Percentiles rank a stretch among this genome's conserved stretches.
Conservation (phyloP, 2,329 filamentous ascomycete species). For the Magnaporthiopsis incrustans region DNA sequence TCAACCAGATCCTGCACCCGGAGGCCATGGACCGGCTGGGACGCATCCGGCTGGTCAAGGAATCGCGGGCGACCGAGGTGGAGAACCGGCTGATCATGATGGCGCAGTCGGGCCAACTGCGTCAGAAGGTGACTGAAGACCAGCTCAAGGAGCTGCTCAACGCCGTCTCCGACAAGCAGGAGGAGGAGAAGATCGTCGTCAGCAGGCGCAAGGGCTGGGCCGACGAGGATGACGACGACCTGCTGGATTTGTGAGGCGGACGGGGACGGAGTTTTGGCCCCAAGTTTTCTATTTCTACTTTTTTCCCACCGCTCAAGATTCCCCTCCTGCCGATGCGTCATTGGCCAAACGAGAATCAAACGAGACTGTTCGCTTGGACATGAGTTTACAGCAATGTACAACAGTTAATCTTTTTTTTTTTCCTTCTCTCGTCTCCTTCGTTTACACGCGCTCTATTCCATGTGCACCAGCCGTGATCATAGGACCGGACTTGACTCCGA, state of each 20-base stretch:
- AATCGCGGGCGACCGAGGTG: slow-evolving; percentile 78
- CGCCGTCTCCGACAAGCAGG: slow-evolving; percentile 71
- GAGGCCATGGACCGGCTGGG: slow-evolving; percentile 88
- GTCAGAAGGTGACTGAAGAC: slow-evolving; percentile 80
- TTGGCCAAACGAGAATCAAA: not conserved
- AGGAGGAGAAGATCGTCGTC: slow-evolving; percentile 81
- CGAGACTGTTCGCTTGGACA: not conserved
- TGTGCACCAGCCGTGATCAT: not conserved
- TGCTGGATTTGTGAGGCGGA: slow-evolving; percentile 44
- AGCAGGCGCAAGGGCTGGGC: slow-evolving; percentile 74
- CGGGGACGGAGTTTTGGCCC: not conserved
- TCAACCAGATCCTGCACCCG: slow-evolving; percentile 89
- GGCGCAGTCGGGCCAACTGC: slow-evolving; percentile 77
- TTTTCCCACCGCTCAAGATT: not conserved
- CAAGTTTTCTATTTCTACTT: not conserved
- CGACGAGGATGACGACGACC: slow-evolving; percentile 77
- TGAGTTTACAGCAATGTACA: not conserved
- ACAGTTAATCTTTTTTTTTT: not conserved
- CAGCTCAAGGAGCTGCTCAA: slow-evolving; percentile 89
- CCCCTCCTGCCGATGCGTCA: not conserved
- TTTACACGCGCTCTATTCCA: not conserved
- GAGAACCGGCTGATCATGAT: slow-evolving; percentile 92
- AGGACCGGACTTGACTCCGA: not conserved
- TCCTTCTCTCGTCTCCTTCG: no score
- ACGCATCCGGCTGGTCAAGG: slow-evolving; percentile 92